Percentiles rank a stretch among this genome's conserved stretches.
Conservation (phyloP, 2,329 filamentous ascomycete species). For the Hypoxylon sp. region DNA sequence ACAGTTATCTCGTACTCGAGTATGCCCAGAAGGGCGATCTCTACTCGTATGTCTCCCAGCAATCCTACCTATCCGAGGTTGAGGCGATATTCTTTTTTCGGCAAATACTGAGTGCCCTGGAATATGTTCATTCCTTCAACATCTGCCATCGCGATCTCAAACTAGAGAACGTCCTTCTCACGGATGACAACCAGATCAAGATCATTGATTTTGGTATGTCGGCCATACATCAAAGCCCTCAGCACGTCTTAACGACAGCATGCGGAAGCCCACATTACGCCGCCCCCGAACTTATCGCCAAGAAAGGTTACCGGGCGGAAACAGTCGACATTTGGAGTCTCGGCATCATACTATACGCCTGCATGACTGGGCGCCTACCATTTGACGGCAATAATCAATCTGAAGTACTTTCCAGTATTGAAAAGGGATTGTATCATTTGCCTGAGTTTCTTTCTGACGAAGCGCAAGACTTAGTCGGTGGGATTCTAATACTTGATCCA, state of each 20-base stretch:
- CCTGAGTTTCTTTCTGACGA: conserved; percentile 75
- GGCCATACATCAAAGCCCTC: conserved; percentile 84
- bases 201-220: conserved; percentile 99
- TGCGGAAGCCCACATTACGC: conserved; percentile 98
- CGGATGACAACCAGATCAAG: conserved; percentile 82
- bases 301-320: conserved; percentile 79
- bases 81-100: conserved; percentile 88
- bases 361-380: conserved; percentile 86
- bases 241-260: conserved; percentile 85
- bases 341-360: conserved; percentile 89
- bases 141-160: conserved; percentile 98
- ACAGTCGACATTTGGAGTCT: conserved; percentile 95
- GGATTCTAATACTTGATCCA: conserved; percentile 85
- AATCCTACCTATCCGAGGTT: conserved; percentile 82
- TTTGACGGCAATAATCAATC: conserved; percentile 78
- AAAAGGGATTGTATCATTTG: conserved; percentile 73
- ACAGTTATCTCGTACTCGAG: conserved; percentile 93
- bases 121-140: conserved; percentile 93
- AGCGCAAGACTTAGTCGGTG: conserved; percentile 81
- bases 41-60: conserved; percentile 85
- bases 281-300: conserved; percentile 88
- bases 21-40: conserved; percentile 86
- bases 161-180: conserved; percentile 95
- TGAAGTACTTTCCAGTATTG: conserved; percentile 73
- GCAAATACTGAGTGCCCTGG: conserved; percentile 91